phyloP scores from a whole-genome alignment of 2,329 filamentous ascomycete genomes.

The Xylaria sp. region DNA sequence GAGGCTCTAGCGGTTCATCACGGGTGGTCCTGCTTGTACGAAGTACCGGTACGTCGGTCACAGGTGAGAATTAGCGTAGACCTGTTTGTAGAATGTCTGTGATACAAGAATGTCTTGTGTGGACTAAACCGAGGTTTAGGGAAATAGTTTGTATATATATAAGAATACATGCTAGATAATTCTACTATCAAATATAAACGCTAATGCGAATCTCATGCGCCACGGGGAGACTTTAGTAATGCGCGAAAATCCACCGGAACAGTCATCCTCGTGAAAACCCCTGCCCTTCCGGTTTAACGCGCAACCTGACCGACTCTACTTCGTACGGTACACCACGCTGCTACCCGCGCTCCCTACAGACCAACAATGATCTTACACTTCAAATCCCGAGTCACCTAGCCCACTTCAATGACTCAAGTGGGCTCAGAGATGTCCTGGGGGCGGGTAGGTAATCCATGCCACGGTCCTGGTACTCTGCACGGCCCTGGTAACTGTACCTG shows the following conservation, averaged over 20 bases:
- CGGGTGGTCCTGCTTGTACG: no score
- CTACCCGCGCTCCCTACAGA: neutral
- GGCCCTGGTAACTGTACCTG: neutral
- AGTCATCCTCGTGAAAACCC: neutral
- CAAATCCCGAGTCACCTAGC: conserved; percentile 17
- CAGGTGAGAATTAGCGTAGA: no score
- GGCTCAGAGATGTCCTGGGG: neutral
- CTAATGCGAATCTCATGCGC: neutral
- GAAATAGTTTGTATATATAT: no score
- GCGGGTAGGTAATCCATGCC: neutral
- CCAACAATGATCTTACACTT: conserved; percentile 1
- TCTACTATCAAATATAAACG: neutral
- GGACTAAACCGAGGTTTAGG: no score
- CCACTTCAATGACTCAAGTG: conserved; percentile 12
- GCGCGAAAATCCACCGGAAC: conserved; percentile 18
- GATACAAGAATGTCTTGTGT: no score
- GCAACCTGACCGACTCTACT: conserved; percentile 7
- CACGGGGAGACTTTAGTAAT: neutral
- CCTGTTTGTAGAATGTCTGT: no score
- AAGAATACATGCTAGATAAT: neutral
- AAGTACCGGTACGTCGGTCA: no score
- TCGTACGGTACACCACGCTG: neutral
- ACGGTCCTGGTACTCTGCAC: conserved; percentile 1
- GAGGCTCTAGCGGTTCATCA: no score
- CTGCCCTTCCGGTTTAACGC: conserved; percentile 12